Conservation (phyloP, 768 basidiomycete genomes). For the Ephemerocybe angulata region DNA sequence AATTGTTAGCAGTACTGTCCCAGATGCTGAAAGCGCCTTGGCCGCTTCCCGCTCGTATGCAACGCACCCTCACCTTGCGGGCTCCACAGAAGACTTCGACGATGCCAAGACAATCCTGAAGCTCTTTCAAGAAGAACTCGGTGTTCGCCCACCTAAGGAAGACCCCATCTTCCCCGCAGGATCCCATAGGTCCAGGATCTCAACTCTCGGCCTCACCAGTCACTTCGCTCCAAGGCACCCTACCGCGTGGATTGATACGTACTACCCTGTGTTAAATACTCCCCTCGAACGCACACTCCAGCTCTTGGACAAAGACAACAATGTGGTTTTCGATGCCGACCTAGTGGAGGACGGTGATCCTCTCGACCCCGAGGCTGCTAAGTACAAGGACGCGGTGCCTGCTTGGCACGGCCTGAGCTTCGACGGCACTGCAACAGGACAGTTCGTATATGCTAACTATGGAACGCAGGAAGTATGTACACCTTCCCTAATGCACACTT, state of each 20-base stretch:
- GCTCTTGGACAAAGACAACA: constrained; percentile 7
- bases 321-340: background rate
- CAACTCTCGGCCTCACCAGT: constrained; percentile 55
- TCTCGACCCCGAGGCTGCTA: constrained; percentile 69
- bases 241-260: constrained; percentile 79
- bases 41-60: constrained; percentile 56
- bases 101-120: constrained; percentile 66
- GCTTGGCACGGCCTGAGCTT: constrained; percentile 83
- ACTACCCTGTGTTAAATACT: constrained; percentile 86
- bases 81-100: constrained; percentile 54
- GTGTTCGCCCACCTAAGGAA: constrained; percentile 38
- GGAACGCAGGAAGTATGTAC: constrained; percentile 59
- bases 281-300: constrained; percentile 60
- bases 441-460: constrained; percentile 74
- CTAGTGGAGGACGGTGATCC: constrained; percentile 53
- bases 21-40: constrained; percentile 54
- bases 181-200: constrained; percentile 57
- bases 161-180: constrained; percentile 73
- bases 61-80: constrained; percentile 70
- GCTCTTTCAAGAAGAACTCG: constrained; percentile 65
- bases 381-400: constrained; percentile 63
- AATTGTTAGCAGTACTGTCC: constrained; percentile 37
- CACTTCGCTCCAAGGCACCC: constrained; percentile 34
- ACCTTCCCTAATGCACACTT: background rate
- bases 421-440: constrained; percentile 69